phyloP scores from a whole-genome alignment of 306 rosid species.

The Vigna unguiculata region DNA sequence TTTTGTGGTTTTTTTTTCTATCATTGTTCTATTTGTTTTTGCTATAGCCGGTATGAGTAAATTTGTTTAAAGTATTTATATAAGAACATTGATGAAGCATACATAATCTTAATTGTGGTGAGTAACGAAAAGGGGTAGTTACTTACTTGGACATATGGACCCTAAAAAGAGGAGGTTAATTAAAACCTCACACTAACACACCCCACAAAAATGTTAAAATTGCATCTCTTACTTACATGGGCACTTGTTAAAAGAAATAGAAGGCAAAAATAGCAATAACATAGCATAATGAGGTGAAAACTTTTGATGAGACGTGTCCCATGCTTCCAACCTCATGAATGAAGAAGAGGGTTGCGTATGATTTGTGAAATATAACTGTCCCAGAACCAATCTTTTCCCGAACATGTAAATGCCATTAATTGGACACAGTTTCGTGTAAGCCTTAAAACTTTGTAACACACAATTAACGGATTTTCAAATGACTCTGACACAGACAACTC shows the following conservation, averaged over 20 bases:
- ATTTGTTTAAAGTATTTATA: no score
- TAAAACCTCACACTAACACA: slow-evolving; percentile 4
- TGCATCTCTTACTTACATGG: background rate
- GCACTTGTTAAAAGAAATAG: slow-evolving; percentile 3
- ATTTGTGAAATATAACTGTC: slow-evolving; percentile 16
- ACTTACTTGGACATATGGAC: background rate
- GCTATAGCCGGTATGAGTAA: no score
- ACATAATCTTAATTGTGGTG: background rate
- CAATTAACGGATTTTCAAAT: background rate
- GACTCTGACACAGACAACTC: slow-evolving; percentile 17
- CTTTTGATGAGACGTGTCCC: slow-evolving; percentile 29
- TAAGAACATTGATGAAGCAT: no score
- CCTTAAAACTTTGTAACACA: background rate
- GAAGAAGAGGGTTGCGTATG: background rate
- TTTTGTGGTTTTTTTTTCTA: no score
- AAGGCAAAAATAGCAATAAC: background rate
- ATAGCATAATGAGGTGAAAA: slow-evolving; percentile 1
- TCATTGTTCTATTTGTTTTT: no score
- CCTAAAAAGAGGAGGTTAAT: background rate
- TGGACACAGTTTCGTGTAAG: slow-evolving; percentile 17
- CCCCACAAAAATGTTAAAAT: background rate
- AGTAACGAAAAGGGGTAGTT: background rate
- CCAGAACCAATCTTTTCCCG: background rate
- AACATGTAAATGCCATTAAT: slow-evolving; percentile 20
- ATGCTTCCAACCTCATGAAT: background rate